Conservation (phyloP, 805 yeast genomes). For the Suhomyces vadensis region DNA sequence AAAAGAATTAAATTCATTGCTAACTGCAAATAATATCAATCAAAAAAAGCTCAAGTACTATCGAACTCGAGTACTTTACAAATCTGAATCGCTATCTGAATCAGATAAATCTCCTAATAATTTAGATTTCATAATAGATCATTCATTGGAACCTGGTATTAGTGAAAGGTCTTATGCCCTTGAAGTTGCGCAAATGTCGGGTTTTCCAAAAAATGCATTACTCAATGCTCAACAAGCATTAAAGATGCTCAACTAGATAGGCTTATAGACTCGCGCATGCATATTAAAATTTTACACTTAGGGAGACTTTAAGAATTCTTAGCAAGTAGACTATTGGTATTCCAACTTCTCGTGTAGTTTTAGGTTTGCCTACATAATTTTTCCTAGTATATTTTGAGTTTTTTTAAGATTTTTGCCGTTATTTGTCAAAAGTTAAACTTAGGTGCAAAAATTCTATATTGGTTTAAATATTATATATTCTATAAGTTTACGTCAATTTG, state of each 20-base stretch:
- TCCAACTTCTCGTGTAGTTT: neutral
- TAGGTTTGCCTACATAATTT: no score
- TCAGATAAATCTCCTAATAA: conserved; percentile 9
- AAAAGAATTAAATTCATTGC: conserved; percentile 38
- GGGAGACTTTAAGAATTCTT: no score
- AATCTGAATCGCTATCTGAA: conserved; percentile 2
- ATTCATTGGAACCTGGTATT: conserved; percentile 64
- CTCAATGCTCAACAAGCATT: conserved; percentile 47
- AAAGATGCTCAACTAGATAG: conserved; percentile 1
- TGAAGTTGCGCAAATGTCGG: conserved; percentile 74
- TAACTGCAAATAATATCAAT: conserved; percentile 29
- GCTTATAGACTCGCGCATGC: neutral
- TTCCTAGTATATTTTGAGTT: no score
- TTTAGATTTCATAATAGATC: conserved; percentile 48
- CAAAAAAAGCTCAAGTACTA: conserved; percentile 27
- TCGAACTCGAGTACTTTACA: conserved; percentile 33
- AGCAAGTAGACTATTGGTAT: conserved; percentile 6
- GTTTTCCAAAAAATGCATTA: conserved; percentile 66
- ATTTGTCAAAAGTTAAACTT: no score
- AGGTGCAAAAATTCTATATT: no score
- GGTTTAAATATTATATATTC: no score
- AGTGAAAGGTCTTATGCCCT: conserved; percentile 74
- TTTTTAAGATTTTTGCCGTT: no score
- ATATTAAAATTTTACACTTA: no score
- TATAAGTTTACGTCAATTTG: no score